Base-by-base conservation (phyloP, 306 rosid genomes). In the Cucurbita moschata region DNA sequence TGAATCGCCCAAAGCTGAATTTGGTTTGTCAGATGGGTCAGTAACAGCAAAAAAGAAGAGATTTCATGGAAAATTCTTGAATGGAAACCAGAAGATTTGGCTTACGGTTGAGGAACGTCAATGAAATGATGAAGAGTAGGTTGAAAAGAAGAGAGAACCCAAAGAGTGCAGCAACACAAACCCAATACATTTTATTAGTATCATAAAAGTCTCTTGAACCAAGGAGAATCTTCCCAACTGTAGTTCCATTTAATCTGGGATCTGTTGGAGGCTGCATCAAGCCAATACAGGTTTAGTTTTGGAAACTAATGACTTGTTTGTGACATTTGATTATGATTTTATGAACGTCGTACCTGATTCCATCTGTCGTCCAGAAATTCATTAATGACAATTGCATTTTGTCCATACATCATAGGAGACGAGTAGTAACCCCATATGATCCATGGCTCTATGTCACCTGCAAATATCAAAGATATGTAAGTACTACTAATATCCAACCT, bases 321-420 rank as follows among this genome's bases (percentile, higher is more conserved):
- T 59, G n/a, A 59, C 26, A 21, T 58, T 58, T 58, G 39, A 35
- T 0, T 58, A 23, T 5, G 9, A 26, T 30, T 60, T 59, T 11
- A 26, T 26, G 35, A 14, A 69, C 12, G 80, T 76, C 91, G 79
- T 88, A 90, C 94, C 38, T 79, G 56, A 65, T 85, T 82, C 96
- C 96, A 89, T 83, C 96, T 85, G 77, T 85, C 77, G 73, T 89
- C 96, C 1, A 89, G 81, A 79, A 89, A 89, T 70, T 89, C 96
- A 65, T 85, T 84, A 72, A 83, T 81, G 76, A 78, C 77, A 67
- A 89, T 87, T 37, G 96, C 92, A 67, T 84, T 89, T 71, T 82
- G 84, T 76, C 96, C 96, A 74, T 89, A 89, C 96, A 89, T 89
- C 92, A 89, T 84, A 16, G 92, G 92, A 69, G 96, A 85, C 44